Base-by-base conservation (phyloP, 2,329 filamentous ascomycete genomes). In the Eutypa lata region DNA sequence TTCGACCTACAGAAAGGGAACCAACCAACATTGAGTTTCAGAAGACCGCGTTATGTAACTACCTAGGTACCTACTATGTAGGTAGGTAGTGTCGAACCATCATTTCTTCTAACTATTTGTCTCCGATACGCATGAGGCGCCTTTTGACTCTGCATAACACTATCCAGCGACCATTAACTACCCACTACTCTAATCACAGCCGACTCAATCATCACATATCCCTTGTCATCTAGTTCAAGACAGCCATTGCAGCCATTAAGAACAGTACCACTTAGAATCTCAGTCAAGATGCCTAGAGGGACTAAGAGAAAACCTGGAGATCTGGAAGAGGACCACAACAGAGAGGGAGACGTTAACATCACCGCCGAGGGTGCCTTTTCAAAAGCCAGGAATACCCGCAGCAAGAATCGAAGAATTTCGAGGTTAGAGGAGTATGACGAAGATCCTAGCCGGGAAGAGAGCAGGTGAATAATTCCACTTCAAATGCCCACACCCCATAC, bases 351-450 rank as follows among this genome's bases (percentile, higher is more conserved):
- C 6, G 56, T 56, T 19, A 28, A 19, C 51, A 35, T 49, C 8
- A 53, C 57, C 18, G 48, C 52, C 19, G 42, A 53, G 26, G 44
- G 51, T 1, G 44, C 18, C 13, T 33, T 18, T 10, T 19, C 14
- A 16, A 54, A 54, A 47, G 46, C 18, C 10, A 57, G 44, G 11
- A 55, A 51, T 21, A 8, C 35, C 31, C 43, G 46, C 38, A 54
- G 22, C 16, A 61, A 60, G 52, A 60, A 54, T 37, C 59, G 44
- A 24, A 59, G 47, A 33, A 52, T 66, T 26, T 61, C 65, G 21
- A 61, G 60, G 22, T 57, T 68, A 14, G 65, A 63, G 44, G 64
- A 67, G 40, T 63, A 67, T 13, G 57, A 63, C 7, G 59, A 63
- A 54, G 65, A 68, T 19, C 53, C 57, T 19, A 62, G 65, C 28